These are phyloP conservation scores for Inga laurina DNA, from an alignment of 306 rosid species.

Conservation along the genomic window DNA sequence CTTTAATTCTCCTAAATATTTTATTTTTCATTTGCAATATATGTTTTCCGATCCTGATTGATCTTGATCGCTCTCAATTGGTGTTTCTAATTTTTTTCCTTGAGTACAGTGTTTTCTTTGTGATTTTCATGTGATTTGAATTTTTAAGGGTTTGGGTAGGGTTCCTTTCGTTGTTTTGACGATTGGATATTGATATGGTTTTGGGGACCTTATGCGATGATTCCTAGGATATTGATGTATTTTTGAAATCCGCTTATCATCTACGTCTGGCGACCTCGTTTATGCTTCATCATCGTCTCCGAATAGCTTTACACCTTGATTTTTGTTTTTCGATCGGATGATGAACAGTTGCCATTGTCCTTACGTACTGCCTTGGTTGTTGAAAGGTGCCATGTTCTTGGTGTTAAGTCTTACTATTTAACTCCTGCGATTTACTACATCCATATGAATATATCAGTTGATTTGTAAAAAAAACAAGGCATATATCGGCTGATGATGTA, in stretches of 20 bases:
- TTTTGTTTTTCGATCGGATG: constrained; percentile 3
- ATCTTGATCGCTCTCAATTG: constrained; percentile 21
- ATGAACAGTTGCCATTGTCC: constrained; percentile 2
- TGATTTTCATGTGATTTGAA: constrained; percentile 7
- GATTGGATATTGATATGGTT: constrained; percentile 40
- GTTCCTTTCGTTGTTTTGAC: constrained; percentile 31
- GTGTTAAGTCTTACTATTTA: not conserved
- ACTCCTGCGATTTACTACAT: not conserved
- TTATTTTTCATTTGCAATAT: not conserved
- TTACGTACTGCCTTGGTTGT: not conserved
- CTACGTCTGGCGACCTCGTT: not conserved
- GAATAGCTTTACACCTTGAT: not conserved
- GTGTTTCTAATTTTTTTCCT: not conserved
- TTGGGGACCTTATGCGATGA: not conserved
- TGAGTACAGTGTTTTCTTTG: not conserved
- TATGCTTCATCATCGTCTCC: not conserved
- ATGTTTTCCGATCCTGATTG: constrained; percentile 27
- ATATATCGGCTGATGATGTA: not conserved
- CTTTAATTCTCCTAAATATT: constrained; percentile 19
- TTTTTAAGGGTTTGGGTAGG: constrained; percentile 35
- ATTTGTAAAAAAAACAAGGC: too few species aligned
- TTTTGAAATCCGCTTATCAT: constrained; percentile 3
- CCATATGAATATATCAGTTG: not conserved
- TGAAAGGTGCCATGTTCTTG: not conserved
- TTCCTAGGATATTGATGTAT: constrained; percentile 18